Evolutionary conservation across 208 protist genomes (phyloP).

Genomic region (Phytomonas sp.): DNA sequence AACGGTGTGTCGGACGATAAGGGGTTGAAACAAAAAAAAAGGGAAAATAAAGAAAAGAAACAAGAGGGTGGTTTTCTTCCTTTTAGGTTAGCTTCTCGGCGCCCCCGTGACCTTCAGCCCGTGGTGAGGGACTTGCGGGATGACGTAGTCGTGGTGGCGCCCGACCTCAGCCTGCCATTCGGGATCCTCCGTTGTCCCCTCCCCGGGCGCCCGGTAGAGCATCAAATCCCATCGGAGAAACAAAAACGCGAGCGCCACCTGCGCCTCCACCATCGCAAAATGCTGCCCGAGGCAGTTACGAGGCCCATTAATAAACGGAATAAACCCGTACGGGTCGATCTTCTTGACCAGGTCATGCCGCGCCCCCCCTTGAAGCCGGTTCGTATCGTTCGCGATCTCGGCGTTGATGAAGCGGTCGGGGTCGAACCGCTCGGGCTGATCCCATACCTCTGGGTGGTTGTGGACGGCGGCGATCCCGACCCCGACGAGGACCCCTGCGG

Average conservation of each 20-base stretch:
- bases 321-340: slow-evolving; percentile 84
- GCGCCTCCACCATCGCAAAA: slow-evolving; percentile 83
- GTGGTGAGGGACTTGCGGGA: slow-evolving; percentile 72
- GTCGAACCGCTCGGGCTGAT: slow-evolving; percentile 63
- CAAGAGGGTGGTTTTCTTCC: too few species aligned
- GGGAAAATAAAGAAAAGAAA: too few species aligned
- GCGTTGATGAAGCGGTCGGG: slow-evolving; percentile 77
- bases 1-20: too few species aligned
- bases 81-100: slow-evolving; percentile 21
- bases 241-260: slow-evolving; percentile 70
- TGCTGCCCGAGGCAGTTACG: slow-evolving; percentile 91
- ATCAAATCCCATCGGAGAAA: slow-evolving; percentile 63
- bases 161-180: slow-evolving; percentile 53
- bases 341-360: slow-evolving; percentile 16
- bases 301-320: slow-evolving; percentile 90
- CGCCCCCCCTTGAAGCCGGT: slow-evolving; percentile 25
- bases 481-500: slow-evolving; percentile 64
- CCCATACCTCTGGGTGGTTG: slow-evolving; percentile 71
- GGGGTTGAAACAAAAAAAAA: too few species aligned
- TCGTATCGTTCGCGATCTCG: slow-evolving; percentile 74
- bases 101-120: slow-evolving; percentile 61
- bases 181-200: slow-evolving; percentile 8
- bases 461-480: slow-evolving; percentile 81
- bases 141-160: slow-evolving; percentile 72
- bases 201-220: slow-evolving; percentile 27